Conservation (phyloP, 352 stramenopile species). For the Pythium utonaiense region DNA sequence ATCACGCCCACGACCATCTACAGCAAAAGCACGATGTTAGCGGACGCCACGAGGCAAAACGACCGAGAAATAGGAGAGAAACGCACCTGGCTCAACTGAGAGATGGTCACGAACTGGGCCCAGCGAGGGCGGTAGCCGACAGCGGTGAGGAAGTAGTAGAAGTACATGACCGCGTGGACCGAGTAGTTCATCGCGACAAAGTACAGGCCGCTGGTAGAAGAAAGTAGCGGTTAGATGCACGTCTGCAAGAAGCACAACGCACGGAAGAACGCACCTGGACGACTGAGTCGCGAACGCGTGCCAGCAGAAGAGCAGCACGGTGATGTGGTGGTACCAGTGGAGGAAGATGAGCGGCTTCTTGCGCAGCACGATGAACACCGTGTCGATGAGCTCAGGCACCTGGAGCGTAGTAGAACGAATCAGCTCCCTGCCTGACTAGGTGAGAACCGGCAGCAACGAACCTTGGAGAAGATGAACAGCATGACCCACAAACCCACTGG, state of each 20-base stretch:
- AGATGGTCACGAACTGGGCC: constrained; percentile 84
- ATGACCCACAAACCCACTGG: constrained; percentile 73
- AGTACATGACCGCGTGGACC: constrained; percentile 98
- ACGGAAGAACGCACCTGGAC: constrained; percentile 60
- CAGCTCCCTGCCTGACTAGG: too few species aligned
- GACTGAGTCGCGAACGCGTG: constrained; percentile 92
- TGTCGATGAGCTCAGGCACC: constrained; percentile 94
- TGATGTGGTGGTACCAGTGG: constrained; percentile 99
- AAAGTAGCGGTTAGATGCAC: too few species aligned
- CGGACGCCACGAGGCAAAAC: constrained; percentile 1
- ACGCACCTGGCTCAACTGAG: constrained; percentile 88
- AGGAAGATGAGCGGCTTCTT: constrained; percentile 97
- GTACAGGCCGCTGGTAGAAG: constrained; percentile 84
- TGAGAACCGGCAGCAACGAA: too few species aligned
- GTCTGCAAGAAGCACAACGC: too few species aligned
- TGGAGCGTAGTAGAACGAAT: constrained; percentile 21
- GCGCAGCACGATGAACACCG: constrained; percentile 95
- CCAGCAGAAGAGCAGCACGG: constrained; percentile 97
- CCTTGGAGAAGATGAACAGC: constrained; percentile 89
- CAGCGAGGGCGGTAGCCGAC: constrained; percentile 73
- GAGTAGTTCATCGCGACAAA: constrained; percentile 98
- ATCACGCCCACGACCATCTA: constrained; percentile 75
- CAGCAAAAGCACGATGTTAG: constrained; percentile 15
- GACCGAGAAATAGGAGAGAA: not conserved
- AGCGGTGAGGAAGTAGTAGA: constrained; percentile 93